Evolutionary conservation across 495 filamentous ascomycete species (phyloP).

Genomic region (Geopyxis carbonaria): DNA sequence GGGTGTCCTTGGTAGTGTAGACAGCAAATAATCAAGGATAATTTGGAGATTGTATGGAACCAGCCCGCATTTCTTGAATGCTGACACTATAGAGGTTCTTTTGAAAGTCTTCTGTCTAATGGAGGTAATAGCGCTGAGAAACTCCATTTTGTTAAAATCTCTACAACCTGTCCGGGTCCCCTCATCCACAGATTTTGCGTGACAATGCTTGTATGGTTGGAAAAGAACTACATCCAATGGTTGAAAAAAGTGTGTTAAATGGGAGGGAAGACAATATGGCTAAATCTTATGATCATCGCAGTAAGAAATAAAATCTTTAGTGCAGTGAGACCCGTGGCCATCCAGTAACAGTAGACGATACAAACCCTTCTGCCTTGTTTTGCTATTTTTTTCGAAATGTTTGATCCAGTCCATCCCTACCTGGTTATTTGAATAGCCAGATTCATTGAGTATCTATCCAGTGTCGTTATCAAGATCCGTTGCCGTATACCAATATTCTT

Average conservation of each 20-base stretch:
- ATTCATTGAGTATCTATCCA: neutral
- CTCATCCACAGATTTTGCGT: slow-evolving; percentile 11
- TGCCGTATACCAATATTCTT: neutral
- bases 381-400: slow-evolving; percentile 7
- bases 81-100: neutral
- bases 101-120: slow-evolving; percentile 11
- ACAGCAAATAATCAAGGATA: slow-evolving; percentile 2
- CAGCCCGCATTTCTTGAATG: slow-evolving; percentile 4
- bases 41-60: slow-evolving; percentile 10
- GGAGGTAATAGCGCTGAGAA: slow-evolving; percentile 7
- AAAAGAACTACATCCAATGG: no score
- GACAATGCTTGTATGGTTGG: slow-evolving; percentile 17
- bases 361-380: neutral
- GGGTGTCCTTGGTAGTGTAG: neutral
- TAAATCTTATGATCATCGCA: slow-evolving; percentile 10
- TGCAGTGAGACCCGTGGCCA: slow-evolving; percentile 7
- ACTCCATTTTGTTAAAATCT: slow-evolving; percentile 18
- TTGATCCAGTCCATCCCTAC: slow-evolving; percentile 4
- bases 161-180: slow-evolving; percentile 5
- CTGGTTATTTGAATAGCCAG: slow-evolving; percentile 9
- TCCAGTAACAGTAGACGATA: slow-evolving; percentile 8
- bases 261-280: neutral
- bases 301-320: slow-evolving; percentile 9
- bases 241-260: no score
- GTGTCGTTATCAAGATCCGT: neutral